Percentiles rank a stretch among this genome's conserved stretches.
Evolutionary conservation across 139 green algal species (phyloP).

Genomic region (Chlamydomonas sphaeroides): DNA sequence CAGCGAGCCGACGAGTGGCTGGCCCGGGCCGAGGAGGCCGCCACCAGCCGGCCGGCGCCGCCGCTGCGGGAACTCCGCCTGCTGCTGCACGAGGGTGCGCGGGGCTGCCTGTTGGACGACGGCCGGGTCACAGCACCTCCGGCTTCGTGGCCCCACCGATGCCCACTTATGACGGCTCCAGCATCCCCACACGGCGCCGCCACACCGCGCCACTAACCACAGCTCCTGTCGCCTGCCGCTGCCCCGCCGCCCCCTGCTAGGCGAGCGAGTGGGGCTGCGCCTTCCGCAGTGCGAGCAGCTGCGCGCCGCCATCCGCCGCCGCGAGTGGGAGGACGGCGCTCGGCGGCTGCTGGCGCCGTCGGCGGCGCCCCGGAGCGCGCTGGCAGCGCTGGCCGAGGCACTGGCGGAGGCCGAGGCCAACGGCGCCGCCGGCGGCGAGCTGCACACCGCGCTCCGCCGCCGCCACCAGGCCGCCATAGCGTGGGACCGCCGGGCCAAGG

Average conservation of each 20-base stretch:
- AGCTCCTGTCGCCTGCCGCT: no score
- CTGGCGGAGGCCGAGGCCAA: slow-evolving; percentile 47
- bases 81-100: slow-evolving; percentile 61
- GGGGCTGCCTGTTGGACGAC: no score
- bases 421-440: slow-evolving; percentile 34
- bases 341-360: slow-evolving; percentile 24
- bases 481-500: slow-evolving; percentile 42
- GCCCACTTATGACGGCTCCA: no score
- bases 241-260: not conserved
- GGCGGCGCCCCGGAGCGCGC: not conserved
- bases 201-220: no score
- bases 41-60: not conserved
- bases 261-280: slow-evolving; percentile 50
- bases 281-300: slow-evolving; percentile 41
- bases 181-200: no score
- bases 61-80: slow-evolving; percentile 56
- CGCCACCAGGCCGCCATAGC: slow-evolving; percentile 23
- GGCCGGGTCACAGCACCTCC: not conserved
- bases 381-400: slow-evolving; percentile 27
- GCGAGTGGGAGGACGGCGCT: slow-evolving; percentile 58
- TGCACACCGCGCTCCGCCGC: slow-evolving; percentile 17
- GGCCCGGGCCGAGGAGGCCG: slow-evolving; percentile 13
- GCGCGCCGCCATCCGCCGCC: slow-evolving; percentile 39
- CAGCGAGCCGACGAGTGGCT: slow-evolving; percentile 60
- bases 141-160: no score